Base-by-base conservation (phyloP, 2,329 filamentous ascomycete genomes). In the Microdochium trichocladiopsis region DNA sequence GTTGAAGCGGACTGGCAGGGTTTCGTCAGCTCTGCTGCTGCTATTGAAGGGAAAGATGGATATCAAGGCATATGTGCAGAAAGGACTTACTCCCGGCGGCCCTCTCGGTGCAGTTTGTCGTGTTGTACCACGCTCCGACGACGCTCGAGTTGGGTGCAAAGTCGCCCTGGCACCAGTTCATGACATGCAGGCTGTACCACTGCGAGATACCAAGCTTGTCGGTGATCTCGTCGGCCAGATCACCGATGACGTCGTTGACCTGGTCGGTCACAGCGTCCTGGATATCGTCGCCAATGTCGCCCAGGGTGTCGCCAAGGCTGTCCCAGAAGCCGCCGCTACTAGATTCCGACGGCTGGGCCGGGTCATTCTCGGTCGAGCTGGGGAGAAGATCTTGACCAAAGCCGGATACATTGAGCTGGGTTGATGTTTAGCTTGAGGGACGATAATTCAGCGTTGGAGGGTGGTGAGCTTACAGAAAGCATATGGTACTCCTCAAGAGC, bases 101-200 rank as follows among this genome's bases (percentile, higher is more conserved):
- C 36, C 68, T 68, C 21, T 63, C 56, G 11, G 73, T 76, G 61
- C 75, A 78, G 60, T 72, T 70, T 23, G 72, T 73, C 18, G 71
- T 63, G 54, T 76, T 76, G 53, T 71, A 68, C 54, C 66, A 67
- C 14, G 69, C 62, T 24, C 60, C 60, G 2, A 63, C 57, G 9
- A 52, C 63, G 3, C 73, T 74, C 2, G 68, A 66, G 51, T 76
- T 75, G 25, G 73, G 73, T 41, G 67, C 65, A 56, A 70, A 79
- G 57, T 68, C 57, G 48, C 76, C 76, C 58, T 76, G 65, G 61
- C 76, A 79, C 3, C 67, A 62, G 37, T 69, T 67, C 72, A 75
- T 73, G 58, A 79, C 57, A 56, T 79, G 76, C 25, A 79, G 55
- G 16, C 74, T 77, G 58, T 78, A 79, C 76, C 76, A 79, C 54